Conservation (phyloP, 129 eudicot genomes). For the Silybum marianum region DNA sequence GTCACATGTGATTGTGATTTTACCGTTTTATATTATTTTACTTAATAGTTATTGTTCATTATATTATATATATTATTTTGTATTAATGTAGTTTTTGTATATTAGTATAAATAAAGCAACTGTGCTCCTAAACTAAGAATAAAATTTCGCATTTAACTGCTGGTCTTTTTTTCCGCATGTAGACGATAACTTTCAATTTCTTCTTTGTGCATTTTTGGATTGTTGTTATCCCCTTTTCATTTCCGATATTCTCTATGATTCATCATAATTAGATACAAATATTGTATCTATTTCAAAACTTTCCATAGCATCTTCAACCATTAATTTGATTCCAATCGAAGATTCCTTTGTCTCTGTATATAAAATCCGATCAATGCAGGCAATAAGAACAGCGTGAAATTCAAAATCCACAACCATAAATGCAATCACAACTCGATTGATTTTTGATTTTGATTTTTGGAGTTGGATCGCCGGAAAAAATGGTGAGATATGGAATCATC, state of each 20-base stretch:
- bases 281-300: not conserved
- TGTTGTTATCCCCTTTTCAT: constrained; percentile 11
- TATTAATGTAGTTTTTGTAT: not conserved
- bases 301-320: constrained; percentile 18
- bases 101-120: not conserved
- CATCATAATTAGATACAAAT: not conserved
- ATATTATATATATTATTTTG: too few species aligned
- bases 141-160: not conserved
- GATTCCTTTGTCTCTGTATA: constrained; percentile 19
- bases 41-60: too few species aligned
- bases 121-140: not conserved
- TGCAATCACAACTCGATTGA: not conserved
- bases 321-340: constrained; percentile 20
- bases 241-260: constrained; percentile 11
- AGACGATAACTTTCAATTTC: constrained; percentile 3
- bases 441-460: not conserved
- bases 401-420: not conserved
- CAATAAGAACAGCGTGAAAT: not conserved
- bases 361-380: constrained; percentile 19
- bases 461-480: not conserved
- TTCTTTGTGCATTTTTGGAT: not conserved
- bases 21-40: too few species aligned
- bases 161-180: not conserved
- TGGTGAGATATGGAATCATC: constrained; percentile 81
- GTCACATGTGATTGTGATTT: too few species aligned